These are phyloP conservation scores for Asterochloris sp. DNA, from an alignment of 139 green algal species.

Conservation along the genomic window DNA sequence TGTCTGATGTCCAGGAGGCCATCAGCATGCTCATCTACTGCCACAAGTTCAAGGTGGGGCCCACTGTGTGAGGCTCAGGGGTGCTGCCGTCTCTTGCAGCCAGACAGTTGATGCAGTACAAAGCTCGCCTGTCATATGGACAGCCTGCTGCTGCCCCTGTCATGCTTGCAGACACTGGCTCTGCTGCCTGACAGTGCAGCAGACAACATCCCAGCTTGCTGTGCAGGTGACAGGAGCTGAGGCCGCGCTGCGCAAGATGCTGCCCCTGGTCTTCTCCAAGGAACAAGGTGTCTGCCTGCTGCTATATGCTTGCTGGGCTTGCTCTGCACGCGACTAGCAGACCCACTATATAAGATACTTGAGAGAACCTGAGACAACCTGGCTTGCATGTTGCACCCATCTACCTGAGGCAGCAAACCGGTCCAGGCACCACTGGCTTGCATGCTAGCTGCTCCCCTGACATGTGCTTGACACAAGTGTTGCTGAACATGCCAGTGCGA, in stretches of 20 bases:
- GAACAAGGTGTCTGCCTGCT: conserved; percentile 48
- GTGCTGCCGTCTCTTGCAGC: background rate
- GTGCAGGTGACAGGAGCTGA: conserved; percentile 27
- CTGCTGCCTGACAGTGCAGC: background rate
- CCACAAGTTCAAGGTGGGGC: conserved; percentile 57
- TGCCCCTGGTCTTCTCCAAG: conserved; percentile 82
- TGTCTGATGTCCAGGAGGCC: conserved; percentile 57
- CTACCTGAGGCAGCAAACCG: too few relatives aligned
- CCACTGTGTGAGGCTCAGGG: too few relatives aligned
- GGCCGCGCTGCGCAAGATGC: conserved; percentile 58
- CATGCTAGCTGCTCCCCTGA: too few relatives aligned
- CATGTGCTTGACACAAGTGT: too few relatives aligned
- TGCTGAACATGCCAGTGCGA: too few relatives aligned
- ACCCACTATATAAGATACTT: too few relatives aligned
- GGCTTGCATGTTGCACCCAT: too few relatives aligned
- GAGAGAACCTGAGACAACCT: too few relatives aligned
- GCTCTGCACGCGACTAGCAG: too few relatives aligned
- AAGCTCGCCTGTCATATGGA: background rate
- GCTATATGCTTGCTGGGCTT: too few relatives aligned
- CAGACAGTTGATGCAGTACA: background rate
- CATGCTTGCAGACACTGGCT: background rate
- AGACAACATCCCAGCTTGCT: too few relatives aligned
- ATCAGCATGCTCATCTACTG: conserved; percentile 70
- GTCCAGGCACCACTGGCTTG: too few relatives aligned
- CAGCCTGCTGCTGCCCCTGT: background rate